phyloP scores from a whole-genome alignment of 139 green algal species.

The Auxenochlorella pyrenoidosa region DNA sequence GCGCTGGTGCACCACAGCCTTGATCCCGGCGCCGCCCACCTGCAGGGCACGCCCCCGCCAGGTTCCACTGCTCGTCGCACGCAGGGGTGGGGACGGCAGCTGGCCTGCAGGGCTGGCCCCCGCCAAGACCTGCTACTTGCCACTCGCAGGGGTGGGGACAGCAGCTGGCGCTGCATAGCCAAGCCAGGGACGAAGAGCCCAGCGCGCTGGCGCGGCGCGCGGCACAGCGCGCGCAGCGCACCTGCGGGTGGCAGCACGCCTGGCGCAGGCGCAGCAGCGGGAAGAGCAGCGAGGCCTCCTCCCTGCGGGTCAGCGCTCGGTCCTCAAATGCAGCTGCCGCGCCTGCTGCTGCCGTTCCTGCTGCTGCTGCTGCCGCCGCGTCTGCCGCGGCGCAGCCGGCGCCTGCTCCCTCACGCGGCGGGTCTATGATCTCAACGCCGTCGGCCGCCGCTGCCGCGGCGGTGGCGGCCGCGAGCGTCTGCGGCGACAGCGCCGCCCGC shows the following conservation, averaged over 20 bases:
- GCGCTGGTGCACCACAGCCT: conserved; percentile 38
- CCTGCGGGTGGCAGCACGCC: conserved; percentile 93
- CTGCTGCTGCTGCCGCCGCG: conserved; percentile 27
- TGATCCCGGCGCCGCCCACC: conserved; percentile 79
- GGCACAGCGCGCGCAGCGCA: conserved; percentile 15
- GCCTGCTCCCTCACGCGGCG: not conserved
- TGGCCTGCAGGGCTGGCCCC: no score
- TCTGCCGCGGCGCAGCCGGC: not conserved
- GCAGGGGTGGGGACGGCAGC: no score
- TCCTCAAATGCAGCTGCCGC: conserved; percentile 34
- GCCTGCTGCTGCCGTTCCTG: not conserved
- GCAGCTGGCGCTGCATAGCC: no score
- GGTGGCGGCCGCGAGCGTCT: conserved; percentile 28
- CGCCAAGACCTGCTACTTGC: no score
- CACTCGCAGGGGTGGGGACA: no score
- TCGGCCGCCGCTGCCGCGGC: not conserved
- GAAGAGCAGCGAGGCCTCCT: conserved; percentile 68
- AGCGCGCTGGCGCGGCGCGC: no score
- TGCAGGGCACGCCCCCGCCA: conserved; percentile 31
- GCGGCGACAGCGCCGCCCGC: conserved; percentile 52
- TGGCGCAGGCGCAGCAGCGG: conserved; percentile 87
- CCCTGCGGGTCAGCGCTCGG: conserved; percentile 52
- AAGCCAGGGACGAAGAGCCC: not conserved
- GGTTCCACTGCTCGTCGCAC: no score
- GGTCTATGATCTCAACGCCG: not conserved